phyloP scores from a whole-genome alignment of 441 rosid genomes.

The Adansonia rubrostipa region DNA sequence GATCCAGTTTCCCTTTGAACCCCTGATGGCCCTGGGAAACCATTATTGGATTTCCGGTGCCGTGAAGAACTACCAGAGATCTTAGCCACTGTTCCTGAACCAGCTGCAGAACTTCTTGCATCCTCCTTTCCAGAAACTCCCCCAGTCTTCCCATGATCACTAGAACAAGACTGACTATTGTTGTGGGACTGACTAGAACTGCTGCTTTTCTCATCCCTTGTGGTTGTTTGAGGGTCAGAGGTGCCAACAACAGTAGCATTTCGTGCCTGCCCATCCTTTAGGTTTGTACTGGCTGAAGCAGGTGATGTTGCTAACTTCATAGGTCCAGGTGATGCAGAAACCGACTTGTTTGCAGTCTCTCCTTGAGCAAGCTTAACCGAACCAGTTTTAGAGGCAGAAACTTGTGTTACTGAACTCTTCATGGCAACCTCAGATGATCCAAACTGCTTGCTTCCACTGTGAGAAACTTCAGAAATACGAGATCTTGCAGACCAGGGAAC shows the following conservation, averaged over 20 bases:
- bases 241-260: slow-evolving; percentile 42
- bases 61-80: slow-evolving; percentile 51
- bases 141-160: slow-evolving; percentile 65
- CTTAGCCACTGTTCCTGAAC: slow-evolving; percentile 49
- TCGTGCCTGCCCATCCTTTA: slow-evolving; percentile 54
- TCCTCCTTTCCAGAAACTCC: slow-evolving; percentile 63
- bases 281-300: slow-evolving; percentile 42
- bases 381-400: slow-evolving; percentile 63
- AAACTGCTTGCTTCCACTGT: slow-evolving; percentile 60
- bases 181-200: slow-evolving; percentile 81
- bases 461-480: slow-evolving; percentile 62
- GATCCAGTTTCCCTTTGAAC: slow-evolving; percentile 50
- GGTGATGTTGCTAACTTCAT: slow-evolving; percentile 55
- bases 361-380: slow-evolving; percentile 59
- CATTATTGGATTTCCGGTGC: slow-evolving; percentile 60
- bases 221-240: slow-evolving; percentile 47
- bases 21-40: slow-evolving; percentile 49
- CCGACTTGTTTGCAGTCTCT: slow-evolving; percentile 55
- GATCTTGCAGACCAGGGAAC: slow-evolving; percentile 68
- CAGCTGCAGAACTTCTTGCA: slow-evolving; percentile 61
- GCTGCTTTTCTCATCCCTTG: slow-evolving; percentile 73
- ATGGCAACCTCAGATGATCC: slow-evolving; percentile 65
- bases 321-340: slow-evolving; percentile 58
- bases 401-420: slow-evolving; percentile 62
- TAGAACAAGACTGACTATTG: slow-evolving; percentile 72